These are phyloP conservation scores for Beauveria sp. DNA, from an alignment of 2,329 filamentous ascomycete species.

Conservation along the genomic window DNA sequence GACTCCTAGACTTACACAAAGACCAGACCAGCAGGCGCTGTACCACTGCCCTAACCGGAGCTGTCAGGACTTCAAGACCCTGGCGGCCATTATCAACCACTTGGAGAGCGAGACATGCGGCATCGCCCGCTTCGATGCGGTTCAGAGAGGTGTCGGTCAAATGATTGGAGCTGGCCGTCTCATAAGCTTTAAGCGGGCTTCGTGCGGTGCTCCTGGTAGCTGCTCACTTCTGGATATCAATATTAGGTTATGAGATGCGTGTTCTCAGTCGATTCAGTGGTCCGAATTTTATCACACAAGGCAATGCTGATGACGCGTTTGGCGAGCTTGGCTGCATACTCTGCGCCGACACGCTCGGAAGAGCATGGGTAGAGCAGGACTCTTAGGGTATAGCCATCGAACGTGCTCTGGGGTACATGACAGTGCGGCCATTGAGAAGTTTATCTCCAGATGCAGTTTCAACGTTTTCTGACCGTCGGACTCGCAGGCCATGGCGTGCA, in stretches of 20 bases:
- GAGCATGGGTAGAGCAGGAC: slow-evolving; percentile 26
- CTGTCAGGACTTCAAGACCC: slow-evolving; percentile 32
- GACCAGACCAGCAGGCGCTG: slow-evolving; percentile 27
- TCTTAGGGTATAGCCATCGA: slow-evolving; percentile 11
- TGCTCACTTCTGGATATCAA: no score
- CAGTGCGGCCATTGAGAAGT: slow-evolving; percentile 23
- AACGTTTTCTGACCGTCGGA: slow-evolving; percentile 26
- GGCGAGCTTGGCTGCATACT: slow-evolving; percentile 17
- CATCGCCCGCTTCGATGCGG: slow-evolving; percentile 28
- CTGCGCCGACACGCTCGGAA: slow-evolving; percentile 24
- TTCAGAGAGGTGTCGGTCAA: slow-evolving; percentile 20
- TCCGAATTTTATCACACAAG: no score
- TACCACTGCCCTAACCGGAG: slow-evolving; percentile 32
- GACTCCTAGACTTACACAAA: not conserved
- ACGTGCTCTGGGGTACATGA: slow-evolving; percentile 16
- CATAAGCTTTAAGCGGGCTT: slow-evolving; percentile 15
- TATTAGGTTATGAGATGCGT: no score
- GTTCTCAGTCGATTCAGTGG: no score
- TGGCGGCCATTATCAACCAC: slow-evolving; percentile 34
- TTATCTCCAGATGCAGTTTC: slow-evolving; percentile 24
- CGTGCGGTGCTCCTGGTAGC: no score
- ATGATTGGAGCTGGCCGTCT: slow-evolving; percentile 31
- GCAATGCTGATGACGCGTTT: not conserved
- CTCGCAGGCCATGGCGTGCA: slow-evolving; percentile 14
- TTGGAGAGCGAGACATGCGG: slow-evolving; percentile 37